Base-by-base conservation (phyloP, 257 asterid genomes). In the Plantago elongata region DNA sequence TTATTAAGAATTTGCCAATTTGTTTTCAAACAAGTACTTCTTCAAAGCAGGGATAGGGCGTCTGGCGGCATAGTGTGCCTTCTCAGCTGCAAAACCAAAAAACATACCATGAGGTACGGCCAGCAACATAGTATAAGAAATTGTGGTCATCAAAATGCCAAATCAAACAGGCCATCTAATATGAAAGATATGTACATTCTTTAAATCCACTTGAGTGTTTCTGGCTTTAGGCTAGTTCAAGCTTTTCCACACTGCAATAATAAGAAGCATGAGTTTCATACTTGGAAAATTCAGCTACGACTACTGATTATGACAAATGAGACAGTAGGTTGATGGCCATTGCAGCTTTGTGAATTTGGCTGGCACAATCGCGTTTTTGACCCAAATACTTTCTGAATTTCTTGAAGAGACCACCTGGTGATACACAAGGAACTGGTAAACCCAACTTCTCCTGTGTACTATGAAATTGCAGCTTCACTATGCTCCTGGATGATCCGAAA, bases 281-380 rank as follows among this genome's bases (percentile, higher is more conserved):
- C 38, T 34, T 34, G 38, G 38, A 34, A 34, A 34, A 2, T 34
- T 34, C 5, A 34, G 38, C 38, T 34, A 34, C 38, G 97, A 97
- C 54, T n/a, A 87, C 77, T 55, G 79, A 83, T 91, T 87, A 84
- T 48, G 89, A 97, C 38, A 94, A 69, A 60, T 87, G 90, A 73
- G 82, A 79, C 38, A 78, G 68, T 46, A 74, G 78, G 73, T 93
- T 93, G 59, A 89, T 84, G 0, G 95, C 95, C 94, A 83, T 85
- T 11, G 99, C 90, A 40, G 99, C 99, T 74, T 87, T 89, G 75
- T 83, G 96, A 52, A 93, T 83, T 66, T 93, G 99, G 78, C 74
- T 79, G 27, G 99, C 87, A 11, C 85, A 73, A 14, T 84, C 85
- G 0, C 86, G 85, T 45, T 80, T 85, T 56, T 89, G 78, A n/a